These are phyloP conservation scores for Nicotiana tomentosiformis DNA, from an alignment of 257 asterid species.

Conservation along the genomic window DNA sequence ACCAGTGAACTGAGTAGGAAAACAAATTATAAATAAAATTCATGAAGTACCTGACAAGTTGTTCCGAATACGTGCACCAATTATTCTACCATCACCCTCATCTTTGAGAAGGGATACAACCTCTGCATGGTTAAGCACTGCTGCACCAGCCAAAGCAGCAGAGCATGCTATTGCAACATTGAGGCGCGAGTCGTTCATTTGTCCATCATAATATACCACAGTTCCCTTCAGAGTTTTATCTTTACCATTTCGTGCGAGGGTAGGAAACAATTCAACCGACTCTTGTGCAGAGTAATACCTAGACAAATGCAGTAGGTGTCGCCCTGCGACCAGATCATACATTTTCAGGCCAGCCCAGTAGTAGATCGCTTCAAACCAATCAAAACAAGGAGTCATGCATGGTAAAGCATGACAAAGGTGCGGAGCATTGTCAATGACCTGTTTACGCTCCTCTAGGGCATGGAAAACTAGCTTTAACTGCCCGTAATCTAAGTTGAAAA, in stretches of 20 bases:
- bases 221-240: slow-evolving; percentile 86
- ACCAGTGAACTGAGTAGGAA: not conserved
- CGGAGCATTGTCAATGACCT: slow-evolving; percentile 88
- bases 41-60: slow-evolving; percentile 56
- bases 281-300: slow-evolving; percentile 87
- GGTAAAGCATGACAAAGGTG: slow-evolving; percentile 94
- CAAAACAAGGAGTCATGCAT: slow-evolving; percentile 98
- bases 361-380: slow-evolving; percentile 86
- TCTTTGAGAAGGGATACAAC: slow-evolving; percentile 66
- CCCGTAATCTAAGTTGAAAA: slow-evolving; percentile 88
- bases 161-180: slow-evolving; percentile 90
- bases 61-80: slow-evolving; percentile 82
- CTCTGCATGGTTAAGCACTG: slow-evolving; percentile 93
- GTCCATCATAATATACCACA: slow-evolving; percentile 98
- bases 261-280: slow-evolving; percentile 87
- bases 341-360: slow-evolving; percentile 96
- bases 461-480: slow-evolving; percentile 91
- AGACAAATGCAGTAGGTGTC: slow-evolving; percentile 79
- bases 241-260: slow-evolving; percentile 70
- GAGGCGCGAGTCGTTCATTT: slow-evolving; percentile 92
- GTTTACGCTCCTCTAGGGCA: slow-evolving; percentile 94
- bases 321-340: slow-evolving; percentile 91
- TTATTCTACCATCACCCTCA: slow-evolving; percentile 52
- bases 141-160: slow-evolving; percentile 93
- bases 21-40: not conserved